Evolutionary conservation across 2,329 filamentous ascomycete genomes (phyloP).

Genomic region (Beauveria medogensis): DNA sequence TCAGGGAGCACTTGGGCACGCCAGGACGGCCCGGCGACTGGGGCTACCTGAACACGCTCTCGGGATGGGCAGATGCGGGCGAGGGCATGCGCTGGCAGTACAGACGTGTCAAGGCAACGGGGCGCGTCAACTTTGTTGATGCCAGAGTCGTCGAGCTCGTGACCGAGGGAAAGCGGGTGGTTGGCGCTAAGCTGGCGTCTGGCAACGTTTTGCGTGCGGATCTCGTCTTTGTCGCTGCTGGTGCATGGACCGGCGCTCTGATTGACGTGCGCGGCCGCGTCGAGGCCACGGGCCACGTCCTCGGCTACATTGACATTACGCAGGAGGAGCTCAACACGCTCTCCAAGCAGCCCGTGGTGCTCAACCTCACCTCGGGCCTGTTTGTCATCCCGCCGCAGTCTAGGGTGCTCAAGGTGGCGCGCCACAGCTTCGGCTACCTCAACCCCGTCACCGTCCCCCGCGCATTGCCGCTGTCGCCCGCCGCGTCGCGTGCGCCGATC

Average conservation of each 20-base stretch:
- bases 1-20: constrained; percentile 38
- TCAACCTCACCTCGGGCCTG: constrained; percentile 63
- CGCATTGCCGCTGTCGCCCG: constrained; percentile 25
- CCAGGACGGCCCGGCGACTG: constrained; percentile 49
- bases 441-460: constrained; percentile 36
- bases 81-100: constrained; percentile 59
- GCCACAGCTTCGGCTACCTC: constrained; percentile 61
- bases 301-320: constrained; percentile 71
- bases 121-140: constrained; percentile 47
- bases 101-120: constrained; percentile 42
- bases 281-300: constrained; percentile 71
- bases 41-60: constrained; percentile 67
- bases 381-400: constrained; percentile 65
- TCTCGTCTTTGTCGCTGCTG: constrained; percentile 71
- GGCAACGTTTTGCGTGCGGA: constrained; percentile 46
- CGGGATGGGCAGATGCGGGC: constrained; percentile 76
- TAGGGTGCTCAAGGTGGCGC: constrained; percentile 58
- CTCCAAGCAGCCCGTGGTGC: constrained; percentile 58
- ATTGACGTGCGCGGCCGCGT: constrained; percentile 70
- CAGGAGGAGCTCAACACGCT: constrained; percentile 60
- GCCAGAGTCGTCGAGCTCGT: constrained; percentile 39
- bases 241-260: constrained; percentile 76
- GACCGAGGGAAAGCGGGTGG: constrained; percentile 31
- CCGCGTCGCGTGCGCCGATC: constrained; percentile 21
- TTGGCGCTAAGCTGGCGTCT: constrained; percentile 42